phyloP scores from a whole-genome alignment of 2,329 filamentous ascomycete genomes.

The Nemania serpens region DNA sequence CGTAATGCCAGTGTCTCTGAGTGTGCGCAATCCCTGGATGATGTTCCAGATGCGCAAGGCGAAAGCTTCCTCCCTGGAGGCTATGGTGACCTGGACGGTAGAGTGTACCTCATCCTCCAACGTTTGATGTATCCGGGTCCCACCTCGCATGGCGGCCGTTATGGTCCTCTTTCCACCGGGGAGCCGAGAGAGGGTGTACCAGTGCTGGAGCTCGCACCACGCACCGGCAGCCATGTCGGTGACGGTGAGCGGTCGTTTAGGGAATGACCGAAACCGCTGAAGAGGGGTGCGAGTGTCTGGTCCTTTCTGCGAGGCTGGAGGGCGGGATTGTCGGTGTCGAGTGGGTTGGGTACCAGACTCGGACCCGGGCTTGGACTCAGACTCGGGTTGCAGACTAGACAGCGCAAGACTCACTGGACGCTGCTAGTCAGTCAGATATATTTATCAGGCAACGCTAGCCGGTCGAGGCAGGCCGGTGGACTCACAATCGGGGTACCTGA shows the following conservation, averaged over 20 bases:
- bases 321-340: conserved; percentile 8
- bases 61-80: conserved; percentile 79
- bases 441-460: conserved; percentile 29
- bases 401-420: conserved; percentile 62
- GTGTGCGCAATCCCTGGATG: conserved; percentile 78
- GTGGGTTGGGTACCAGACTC: not conserved
- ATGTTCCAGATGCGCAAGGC: conserved; percentile 89
- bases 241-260: conserved; percentile 80
- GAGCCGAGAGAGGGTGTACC: conserved; percentile 77
- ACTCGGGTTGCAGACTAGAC: conserved; percentile 30
- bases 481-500: conserved; percentile 61
- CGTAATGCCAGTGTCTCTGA: conserved; percentile 72
- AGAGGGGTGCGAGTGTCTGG: conserved; percentile 62
- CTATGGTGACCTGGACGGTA: conserved; percentile 72
- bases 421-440: conserved; percentile 65
- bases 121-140: conserved; percentile 77
- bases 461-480: conserved; percentile 37
- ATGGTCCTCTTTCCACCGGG: conserved; percentile 72
- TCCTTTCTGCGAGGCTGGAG: conserved; percentile 34
- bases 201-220: conserved; percentile 96
- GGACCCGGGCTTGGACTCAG: conserved; percentile 12
- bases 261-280: conserved; percentile 76
- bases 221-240: conserved; percentile 86
- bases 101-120: conserved; percentile 86
- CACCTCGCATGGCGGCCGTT: conserved; percentile 83